Evolutionary conservation across 495 filamentous ascomycete genomes (phyloP), one percentile per base, ranked within the genome.

Genomic region (Annulohypoxylon bovei): DNA sequence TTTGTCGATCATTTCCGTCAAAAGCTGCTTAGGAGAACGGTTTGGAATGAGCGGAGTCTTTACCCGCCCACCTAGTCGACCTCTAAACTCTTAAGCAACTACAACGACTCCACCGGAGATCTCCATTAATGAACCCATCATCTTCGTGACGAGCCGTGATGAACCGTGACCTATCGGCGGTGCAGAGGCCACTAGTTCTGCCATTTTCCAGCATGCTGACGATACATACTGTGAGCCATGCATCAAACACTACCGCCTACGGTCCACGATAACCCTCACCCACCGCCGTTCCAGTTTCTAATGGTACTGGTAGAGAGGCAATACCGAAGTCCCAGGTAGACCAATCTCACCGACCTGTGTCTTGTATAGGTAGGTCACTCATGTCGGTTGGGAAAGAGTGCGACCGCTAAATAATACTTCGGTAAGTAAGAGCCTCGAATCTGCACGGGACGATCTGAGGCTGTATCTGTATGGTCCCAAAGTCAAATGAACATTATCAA

Each of bases 41-140:
- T 68, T 72, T 72, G 28, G 70, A 68, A 62, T 61, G 40, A 72
- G 70, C 70, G 70, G 69, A 72, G 70, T 67, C 70, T 72, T 72
- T 68, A 72, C 70, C 70, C 70, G 70, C 65, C 69, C 63, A 71
- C 64, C 70, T 65, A 68, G 70, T 72, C 70, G 49, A 68, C 70
- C 49, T 71, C 70, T 68, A 65, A 73, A 62, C 66, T 58, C 57
- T 70, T 70, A 37, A 73, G 60, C 70, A 68, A 53, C 61, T n/a
- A 61, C 57, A 50, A n/a, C 28, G 56, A 73, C 71, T 73, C 71
- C 71, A 73, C 71, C 62, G 49, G 71, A 73, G 66, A 70, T 70
- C 65, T 70, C 65, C 66, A 69, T 66, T 65, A 58, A 54, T 69
- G 56, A 70, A 65, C 62, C 61, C 56, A 69, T 69, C 55, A 47